Base-by-base conservation (phyloP, 148 eudicot genomes). In the Chenopodium berlandieri region DNA sequence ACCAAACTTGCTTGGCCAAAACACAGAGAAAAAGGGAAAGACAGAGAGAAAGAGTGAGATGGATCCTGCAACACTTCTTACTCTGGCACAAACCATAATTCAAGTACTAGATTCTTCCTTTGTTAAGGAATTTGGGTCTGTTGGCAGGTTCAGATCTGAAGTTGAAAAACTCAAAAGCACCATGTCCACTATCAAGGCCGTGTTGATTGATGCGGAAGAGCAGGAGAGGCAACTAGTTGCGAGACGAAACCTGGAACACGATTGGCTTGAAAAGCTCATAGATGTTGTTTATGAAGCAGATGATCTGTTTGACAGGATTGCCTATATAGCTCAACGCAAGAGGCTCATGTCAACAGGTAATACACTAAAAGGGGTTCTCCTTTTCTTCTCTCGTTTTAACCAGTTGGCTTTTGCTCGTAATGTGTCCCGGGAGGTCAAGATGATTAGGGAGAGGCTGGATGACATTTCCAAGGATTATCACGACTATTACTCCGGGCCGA, bases 371-470 rank as follows among this genome's bases (percentile, higher is more conserved):
- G 44, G 37, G 68, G 79, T 76, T 22, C 25, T 48, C 37, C 79
- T 37, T 32, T 76, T 76, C 79, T 76, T 76, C 65, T 76, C 79
- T 9, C 40, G 27, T 37, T 56, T 11, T 14, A 76, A 76, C 46
- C 69, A 11, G n/a, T 9, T 75, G 37, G 44, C 37, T 17, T 12
- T 56, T 58, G 37, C 47, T 54, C 34, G 31, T 25, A 31, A 20
- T 20, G 34, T 17, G 9, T 76, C 52, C 11, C 69, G 46, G 13
- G 67, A 76, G 79, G 46, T 76, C 19, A 76, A 32, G 79, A 60
- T n/a, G 25, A 76, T 62, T 22, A 40, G 27, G 6, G 27, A 60
- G 46, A 76, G 46, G 67, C 20, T 76, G 48, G 79, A 76, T 34
- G 69, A n/a, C 25, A 76, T 76, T 14, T 68, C 79, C 25, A 32